These are phyloP conservation scores for Moniliophthora roreri DNA, from an alignment of 1,284 basidiomycete species.

Conservation along the genomic window DNA sequence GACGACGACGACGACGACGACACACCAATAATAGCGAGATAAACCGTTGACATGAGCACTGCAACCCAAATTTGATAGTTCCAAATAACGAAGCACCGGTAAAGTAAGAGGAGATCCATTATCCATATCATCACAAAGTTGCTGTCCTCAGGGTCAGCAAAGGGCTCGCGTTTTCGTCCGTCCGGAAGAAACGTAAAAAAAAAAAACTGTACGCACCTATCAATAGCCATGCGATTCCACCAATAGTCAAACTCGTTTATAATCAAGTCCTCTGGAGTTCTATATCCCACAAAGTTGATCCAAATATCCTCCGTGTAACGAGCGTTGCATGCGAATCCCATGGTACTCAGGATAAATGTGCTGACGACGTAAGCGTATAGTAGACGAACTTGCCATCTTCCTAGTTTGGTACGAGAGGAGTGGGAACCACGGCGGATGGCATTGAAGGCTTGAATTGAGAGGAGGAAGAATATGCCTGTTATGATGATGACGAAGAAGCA, in stretches of 20 bases:
- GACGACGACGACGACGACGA: not conserved
- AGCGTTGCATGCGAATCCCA: slow-evolving; percentile 28
- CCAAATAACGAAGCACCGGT: slow-evolving; percentile 30
- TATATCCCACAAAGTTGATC: slow-evolving; percentile 26
- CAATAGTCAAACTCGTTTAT: slow-evolving; percentile 22
- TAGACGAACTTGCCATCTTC: not conserved
- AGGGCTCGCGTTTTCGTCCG: not conserved
- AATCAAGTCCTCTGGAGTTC: slow-evolving; percentile 24
- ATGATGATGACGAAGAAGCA: too few relatives aligned
- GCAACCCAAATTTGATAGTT: slow-evolving; percentile 18
- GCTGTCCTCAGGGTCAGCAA: not conserved
- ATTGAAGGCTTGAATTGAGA: slow-evolving; percentile 1
- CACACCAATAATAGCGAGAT: slow-evolving; percentile 24
- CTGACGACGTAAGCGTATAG: slow-evolving; percentile 19
- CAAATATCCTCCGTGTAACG: slow-evolving; percentile 33
- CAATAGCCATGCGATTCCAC: slow-evolving; percentile 24
- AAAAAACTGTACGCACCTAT: slow-evolving; percentile 19
- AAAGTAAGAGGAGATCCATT: slow-evolving; percentile 17
- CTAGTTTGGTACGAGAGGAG: slow-evolving; percentile 22
- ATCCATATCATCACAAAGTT: slow-evolving; percentile 11
- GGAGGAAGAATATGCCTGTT: slow-evolving; percentile 7
- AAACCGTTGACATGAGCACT: slow-evolving; percentile 23
- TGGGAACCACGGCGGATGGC: slow-evolving; percentile 9
- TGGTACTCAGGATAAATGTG: slow-evolving; percentile 30
- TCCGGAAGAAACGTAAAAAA: not conserved